Evolutionary conservation across 768 basidiomycete species (phyloP).

Genomic region (Xerocomellus intermedius): DNA sequence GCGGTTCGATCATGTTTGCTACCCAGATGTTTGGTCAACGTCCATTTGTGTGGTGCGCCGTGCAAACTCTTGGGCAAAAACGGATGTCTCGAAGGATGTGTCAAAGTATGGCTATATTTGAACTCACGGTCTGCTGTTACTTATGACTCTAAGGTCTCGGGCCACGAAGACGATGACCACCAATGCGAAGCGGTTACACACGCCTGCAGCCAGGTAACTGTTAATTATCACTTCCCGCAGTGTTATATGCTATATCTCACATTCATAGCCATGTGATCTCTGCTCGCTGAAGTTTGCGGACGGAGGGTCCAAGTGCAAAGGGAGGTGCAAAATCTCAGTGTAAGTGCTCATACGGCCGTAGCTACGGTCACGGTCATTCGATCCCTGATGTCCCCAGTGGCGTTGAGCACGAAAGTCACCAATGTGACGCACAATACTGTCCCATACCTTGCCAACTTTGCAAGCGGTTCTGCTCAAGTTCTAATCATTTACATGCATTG

Average conservation of each 20-base stretch:
- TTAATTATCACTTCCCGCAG: neutral
- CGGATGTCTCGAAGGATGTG: constrained; percentile 54
- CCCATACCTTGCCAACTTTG: constrained; percentile 56
- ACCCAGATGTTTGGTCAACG: constrained; percentile 48
- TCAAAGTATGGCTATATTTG: constrained; percentile 38
- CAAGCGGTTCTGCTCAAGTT: constrained; percentile 45
- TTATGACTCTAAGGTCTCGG: constrained; percentile 37
- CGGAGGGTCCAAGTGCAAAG: constrained; percentile 40
- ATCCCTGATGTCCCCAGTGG: constrained; percentile 35
- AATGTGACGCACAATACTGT: constrained; percentile 51
- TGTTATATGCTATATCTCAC: neutral
- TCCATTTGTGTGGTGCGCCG: constrained; percentile 54
- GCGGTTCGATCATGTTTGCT: neutral
- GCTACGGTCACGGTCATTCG: neutral
- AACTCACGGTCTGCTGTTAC: neutral
- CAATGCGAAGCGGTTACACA: constrained; percentile 51
- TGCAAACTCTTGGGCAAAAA: constrained; percentile 45
- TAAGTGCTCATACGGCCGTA: constrained; percentile 17
- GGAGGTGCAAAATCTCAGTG: constrained; percentile 43
- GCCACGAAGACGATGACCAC: constrained; percentile 50
- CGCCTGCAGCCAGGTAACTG: constrained; percentile 52
- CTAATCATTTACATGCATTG: constrained; percentile 54
- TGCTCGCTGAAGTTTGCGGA: constrained; percentile 24
- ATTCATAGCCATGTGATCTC: constrained; percentile 43
- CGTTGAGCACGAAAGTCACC: constrained; percentile 44